These are phyloP conservation scores for Zopfia rhizophila DNA, from an alignment of 2,329 filamentous ascomycete species.

Conservation along the genomic window DNA sequence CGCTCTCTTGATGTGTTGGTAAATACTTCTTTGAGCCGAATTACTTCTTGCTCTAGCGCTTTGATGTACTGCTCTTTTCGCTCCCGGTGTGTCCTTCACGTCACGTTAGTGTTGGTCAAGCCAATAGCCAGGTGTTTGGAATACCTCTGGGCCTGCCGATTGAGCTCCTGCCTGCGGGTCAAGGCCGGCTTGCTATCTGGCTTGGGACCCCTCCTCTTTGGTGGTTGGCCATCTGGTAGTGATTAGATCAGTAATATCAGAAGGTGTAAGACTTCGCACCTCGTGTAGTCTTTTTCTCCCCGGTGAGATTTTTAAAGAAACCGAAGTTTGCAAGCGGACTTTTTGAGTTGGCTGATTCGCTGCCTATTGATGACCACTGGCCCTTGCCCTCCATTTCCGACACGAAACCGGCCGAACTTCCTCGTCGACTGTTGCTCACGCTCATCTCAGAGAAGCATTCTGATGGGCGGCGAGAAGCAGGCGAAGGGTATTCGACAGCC, in stretches of 20 bases:
- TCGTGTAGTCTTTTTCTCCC: slow-evolving; percentile 76
- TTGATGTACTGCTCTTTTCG: slow-evolving; percentile 97
- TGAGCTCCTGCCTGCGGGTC: slow-evolving; percentile 91
- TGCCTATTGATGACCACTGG: slow-evolving; percentile 51
- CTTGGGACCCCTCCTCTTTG: slow-evolving; percentile 92
- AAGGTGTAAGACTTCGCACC: slow-evolving; percentile 60
- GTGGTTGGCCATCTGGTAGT: slow-evolving; percentile 77
- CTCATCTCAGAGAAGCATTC: slow-evolving; percentile 45
- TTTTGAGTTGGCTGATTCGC: slow-evolving; percentile 42
- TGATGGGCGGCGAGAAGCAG: slow-evolving; percentile 44
- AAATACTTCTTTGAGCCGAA: slow-evolving; percentile 87
- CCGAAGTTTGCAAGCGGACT: slow-evolving; percentile 51
- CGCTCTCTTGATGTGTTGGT: slow-evolving; percentile 79
- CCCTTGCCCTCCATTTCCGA: slow-evolving; percentile 50
- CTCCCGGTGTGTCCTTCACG: slow-evolving; percentile 87
- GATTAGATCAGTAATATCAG: slow-evolving; percentile 14
- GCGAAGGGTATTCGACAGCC: slow-evolving; percentile 47
- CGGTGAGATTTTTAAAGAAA: slow-evolving; percentile 71
- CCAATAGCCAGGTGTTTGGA: not conserved
- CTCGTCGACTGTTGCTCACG: slow-evolving; percentile 37
- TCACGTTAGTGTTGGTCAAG: slow-evolving; percentile 23
- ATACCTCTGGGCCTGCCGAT: slow-evolving; percentile 94
- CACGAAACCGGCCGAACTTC: slow-evolving; percentile 48
- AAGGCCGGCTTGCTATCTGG: slow-evolving; percentile 95
- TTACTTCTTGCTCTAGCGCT: slow-evolving; percentile 88